Evolutionary conservation across 805 yeast species (phyloP), one percentile per base, ranked within the genome.

Genomic region (Yarrowia sp.): DNA sequence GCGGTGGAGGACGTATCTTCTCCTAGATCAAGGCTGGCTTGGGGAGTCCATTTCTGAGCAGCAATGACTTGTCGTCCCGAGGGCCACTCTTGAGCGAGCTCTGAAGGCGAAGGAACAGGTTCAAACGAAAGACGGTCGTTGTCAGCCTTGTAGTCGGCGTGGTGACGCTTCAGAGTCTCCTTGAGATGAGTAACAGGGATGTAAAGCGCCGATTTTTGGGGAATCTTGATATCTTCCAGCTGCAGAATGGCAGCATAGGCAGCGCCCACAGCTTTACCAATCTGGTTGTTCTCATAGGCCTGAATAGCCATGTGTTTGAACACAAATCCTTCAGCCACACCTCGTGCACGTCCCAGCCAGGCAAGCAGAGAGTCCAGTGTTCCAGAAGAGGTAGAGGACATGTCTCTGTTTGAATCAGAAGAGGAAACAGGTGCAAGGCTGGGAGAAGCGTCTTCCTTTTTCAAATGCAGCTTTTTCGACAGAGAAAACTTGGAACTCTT

Each of bases 31-130:
- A 67, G 60, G 46, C 70, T 56, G 17, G 68, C 69, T 4, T 74
- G 73, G 1, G 78, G 78, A 10, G 58, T 53, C 79, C 79, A 76
- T 15, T 74, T 72, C 12, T 50, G 69, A 1, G 70, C 56, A n/a
- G 74, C 65, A 14, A 75, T 70, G 2, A 75, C 76, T 63, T 75
- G 74, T 53, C 79, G 68, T 7, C 79, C 79, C 0, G 78, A 76
- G 2, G 79, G 79, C 78, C 78, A 74, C 40, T 69, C 69, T 10
- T 70, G 68, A 12, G 70, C 71, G 2, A 75, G 68, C 2, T 74
- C 78, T 10, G 66, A 24, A 4, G 66, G 39, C n/a, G 71, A 69
- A 0, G 79, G 79, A 9, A 77, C 71, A 13, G 73, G 68, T 68
- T 77, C 78, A 68, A 77, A 76, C 14, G 74, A 66, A 9, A 76